These are phyloP conservation scores for Beauveria pseudobassiana DNA, from an alignment of 2,329 filamentous ascomycete species.

Conservation along the genomic window DNA sequence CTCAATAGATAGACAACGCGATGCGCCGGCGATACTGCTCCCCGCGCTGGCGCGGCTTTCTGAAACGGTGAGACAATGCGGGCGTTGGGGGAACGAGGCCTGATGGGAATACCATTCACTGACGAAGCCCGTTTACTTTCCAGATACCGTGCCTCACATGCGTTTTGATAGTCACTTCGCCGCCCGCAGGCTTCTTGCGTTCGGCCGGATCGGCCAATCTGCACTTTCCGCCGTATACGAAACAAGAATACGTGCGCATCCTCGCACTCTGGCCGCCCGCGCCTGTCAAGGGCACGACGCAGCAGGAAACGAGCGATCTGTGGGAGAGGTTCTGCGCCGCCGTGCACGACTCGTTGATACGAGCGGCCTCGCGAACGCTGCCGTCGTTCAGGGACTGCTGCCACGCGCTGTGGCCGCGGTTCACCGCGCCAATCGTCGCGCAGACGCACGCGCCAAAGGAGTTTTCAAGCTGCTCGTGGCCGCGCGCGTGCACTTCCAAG, in stretches of 20 bases:
- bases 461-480: constrained; percentile 74
- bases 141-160: constrained; percentile 74
- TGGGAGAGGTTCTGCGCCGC: constrained; percentile 77
- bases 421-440: constrained; percentile 68
- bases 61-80: constrained; percentile 54
- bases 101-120: not conserved
- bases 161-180: constrained; percentile 68
- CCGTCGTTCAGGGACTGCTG: constrained; percentile 64
- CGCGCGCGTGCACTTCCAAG: constrained; percentile 61
- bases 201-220: constrained; percentile 66
- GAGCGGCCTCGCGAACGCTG: constrained; percentile 72
- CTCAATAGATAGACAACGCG: constrained; percentile 75
- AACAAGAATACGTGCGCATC: constrained; percentile 71
- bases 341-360: constrained; percentile 80
- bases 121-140: not conserved
- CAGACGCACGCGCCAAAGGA: constrained; percentile 71
- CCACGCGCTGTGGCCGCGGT: constrained; percentile 73
- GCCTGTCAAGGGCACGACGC: constrained; percentile 41
- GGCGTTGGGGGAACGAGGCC: not conserved
- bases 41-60: constrained; percentile 75
- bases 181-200: constrained; percentile 62
- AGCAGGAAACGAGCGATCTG: constrained; percentile 54
- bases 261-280: constrained; percentile 47
- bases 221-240: constrained; percentile 77
- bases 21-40: constrained; percentile 69